Base-by-base conservation (phyloP, 148 eudicot species). In the Selenicereus undatus region DNA sequence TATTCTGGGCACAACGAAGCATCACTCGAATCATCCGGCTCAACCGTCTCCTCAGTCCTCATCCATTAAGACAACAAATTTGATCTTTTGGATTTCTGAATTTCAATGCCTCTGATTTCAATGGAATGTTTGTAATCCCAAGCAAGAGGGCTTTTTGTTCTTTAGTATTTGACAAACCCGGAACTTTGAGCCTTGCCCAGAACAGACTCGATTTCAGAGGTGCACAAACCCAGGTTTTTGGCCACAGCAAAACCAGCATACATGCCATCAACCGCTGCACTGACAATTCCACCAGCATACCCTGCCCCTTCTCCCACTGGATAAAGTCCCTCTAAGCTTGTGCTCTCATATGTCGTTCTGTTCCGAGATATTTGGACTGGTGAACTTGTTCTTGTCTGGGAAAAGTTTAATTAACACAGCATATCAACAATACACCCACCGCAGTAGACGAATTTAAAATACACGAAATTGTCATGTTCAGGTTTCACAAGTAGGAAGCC, bases 231-330 rank as follows among this genome's bases (percentile, higher is more conserved):
- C 17, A 94, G 87, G 68, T 81, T 89, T 86, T 89, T 91, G 64
- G 99, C 99, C 60, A 92, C 71, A 5, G 98, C 98, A 78, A 96
- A 92, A 83, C 98, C 98, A 24, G 98, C 94, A 80, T 90, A 84
- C 97, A 94, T 90, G 50, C 99, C 99, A 87, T 96, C 99, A 10
- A 92, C 99, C 5, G 99, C 99, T 26, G 99, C 99, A 76, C 99
- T 94, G 20, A 94, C 91, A 20, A 96, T 96, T 76, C 99, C 99
- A 62, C 97, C 99, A 4, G 99, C 98, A 82, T 94, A 96, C 42
- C 99, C 99, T 35, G 98, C 97, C 73, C 98, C 99, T 88, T 96
- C 99, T 70, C 99, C 99, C 8, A 96, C 83, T 21, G 99, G 99
- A 83, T 96, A 96, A 24, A 96, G 91, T 54, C 99, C 99, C 78